Conservation (phyloP, 2,329 filamentous ascomycete genomes). For the Aspergillus sp. region DNA sequence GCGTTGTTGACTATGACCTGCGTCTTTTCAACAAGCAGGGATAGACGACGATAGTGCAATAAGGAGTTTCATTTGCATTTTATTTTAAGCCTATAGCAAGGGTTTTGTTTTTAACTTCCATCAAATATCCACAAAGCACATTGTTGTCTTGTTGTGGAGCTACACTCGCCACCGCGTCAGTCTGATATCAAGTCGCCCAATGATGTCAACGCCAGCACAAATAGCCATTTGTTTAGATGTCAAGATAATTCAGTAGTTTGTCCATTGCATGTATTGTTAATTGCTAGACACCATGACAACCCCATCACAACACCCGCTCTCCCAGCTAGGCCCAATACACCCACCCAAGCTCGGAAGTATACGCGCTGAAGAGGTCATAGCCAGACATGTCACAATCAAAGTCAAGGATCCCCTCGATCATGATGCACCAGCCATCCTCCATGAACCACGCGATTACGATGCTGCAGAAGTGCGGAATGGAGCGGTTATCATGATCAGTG, state of each 20-base stretch:
- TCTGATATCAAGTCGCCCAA: too few species aligned
- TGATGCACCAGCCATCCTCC: conserved; percentile 29
- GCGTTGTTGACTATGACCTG: conserved; percentile 40
- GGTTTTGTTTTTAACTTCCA: too few species aligned
- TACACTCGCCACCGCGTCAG: too few species aligned
- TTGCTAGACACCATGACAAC: too few species aligned
- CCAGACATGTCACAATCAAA: conserved; percentile 8
- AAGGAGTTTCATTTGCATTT: too few species aligned
- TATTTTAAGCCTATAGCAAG: too few species aligned
- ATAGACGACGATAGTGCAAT: too few species aligned
- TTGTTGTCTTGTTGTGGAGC: too few species aligned
- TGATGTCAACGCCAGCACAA: too few species aligned
- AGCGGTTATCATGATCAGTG: conserved; percentile 32
- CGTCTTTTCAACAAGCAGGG: neutral
- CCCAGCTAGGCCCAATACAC: neutral
- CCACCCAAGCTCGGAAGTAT: neutral
- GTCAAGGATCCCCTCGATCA: conserved; percentile 25
- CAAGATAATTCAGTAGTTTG: neutral
- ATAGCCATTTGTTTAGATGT: too few species aligned
- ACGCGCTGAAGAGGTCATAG: neutral
- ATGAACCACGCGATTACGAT: conserved; percentile 31
- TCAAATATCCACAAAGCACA: too few species aligned
- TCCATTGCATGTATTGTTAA: too few species aligned
- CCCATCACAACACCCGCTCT: neutral
- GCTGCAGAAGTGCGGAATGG: conserved; percentile 9